phyloP scores from a whole-genome alignment of 2,329 filamentous ascomycete genomes.

The Epichloe typhina region DNA sequence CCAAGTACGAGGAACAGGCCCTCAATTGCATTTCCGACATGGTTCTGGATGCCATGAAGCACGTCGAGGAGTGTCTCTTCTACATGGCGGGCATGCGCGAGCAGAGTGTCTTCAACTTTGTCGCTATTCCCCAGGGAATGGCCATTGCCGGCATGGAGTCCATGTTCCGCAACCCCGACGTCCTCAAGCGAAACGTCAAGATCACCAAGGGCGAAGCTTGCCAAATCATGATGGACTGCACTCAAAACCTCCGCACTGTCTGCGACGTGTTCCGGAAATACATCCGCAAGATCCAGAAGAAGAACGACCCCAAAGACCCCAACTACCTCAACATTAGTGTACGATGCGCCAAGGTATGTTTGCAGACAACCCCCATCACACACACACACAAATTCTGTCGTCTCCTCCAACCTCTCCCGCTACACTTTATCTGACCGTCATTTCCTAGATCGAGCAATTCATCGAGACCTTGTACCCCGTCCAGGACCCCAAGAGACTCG shows the following conservation, averaged over 20 bases:
- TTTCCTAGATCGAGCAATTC: conserved; percentile 71
- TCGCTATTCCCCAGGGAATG: conserved; percentile 93
- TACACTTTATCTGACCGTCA: background rate
- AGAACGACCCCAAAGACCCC: conserved; percentile 87
- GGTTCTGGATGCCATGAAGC: conserved; percentile 77
- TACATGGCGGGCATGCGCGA: conserved; percentile 92
- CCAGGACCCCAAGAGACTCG: conserved; percentile 54
- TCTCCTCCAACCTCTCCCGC: too few relatives aligned
- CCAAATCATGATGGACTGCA: conserved; percentile 80
- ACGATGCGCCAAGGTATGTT: conserved; percentile 64
- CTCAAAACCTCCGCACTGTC: conserved; percentile 72
- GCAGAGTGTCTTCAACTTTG: conserved; percentile 98
- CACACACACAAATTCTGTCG: too few relatives aligned
- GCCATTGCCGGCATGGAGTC: conserved; percentile 88
- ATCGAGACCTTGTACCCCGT: conserved; percentile 87
- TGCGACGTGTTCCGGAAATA: conserved; percentile 75
- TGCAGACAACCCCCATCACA: background rate
- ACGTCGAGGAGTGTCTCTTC: conserved; percentile 88
- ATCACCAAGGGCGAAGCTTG: conserved; percentile 94
- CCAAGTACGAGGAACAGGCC: conserved; percentile 62
- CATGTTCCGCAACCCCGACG: conserved; percentile 78
- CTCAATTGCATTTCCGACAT: conserved; percentile 84
- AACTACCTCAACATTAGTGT: conserved; percentile 87
- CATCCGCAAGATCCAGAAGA: conserved; percentile 70
- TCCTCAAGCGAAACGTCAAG: conserved; percentile 84